Conservation (phyloP, 306 rosid genomes). For the Fragaria vesca region DNA sequence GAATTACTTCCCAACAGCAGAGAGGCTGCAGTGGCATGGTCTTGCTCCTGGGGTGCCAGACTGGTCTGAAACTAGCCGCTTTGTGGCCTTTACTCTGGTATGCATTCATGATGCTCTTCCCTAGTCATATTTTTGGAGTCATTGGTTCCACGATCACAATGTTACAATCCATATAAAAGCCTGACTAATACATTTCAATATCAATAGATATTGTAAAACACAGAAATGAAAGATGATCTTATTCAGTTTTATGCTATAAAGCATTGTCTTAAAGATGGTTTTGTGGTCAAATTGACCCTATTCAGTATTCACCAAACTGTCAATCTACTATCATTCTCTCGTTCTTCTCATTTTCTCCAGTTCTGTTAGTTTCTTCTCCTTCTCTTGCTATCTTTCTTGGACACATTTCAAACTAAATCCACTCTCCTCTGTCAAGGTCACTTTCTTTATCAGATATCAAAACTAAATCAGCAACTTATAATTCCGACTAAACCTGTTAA, state of each 20-base stretch:
- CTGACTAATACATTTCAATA: neutral
- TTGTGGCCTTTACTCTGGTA: slow-evolving; percentile 90
- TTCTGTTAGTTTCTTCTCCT: neutral
- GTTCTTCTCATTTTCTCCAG: neutral
- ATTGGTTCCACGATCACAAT: neutral
- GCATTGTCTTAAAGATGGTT: neutral
- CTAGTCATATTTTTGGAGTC: neutral
- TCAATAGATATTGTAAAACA: neutral
- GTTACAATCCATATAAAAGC: neutral
- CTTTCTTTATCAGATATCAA: neutral
- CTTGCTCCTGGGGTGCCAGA: slow-evolving; percentile 74
- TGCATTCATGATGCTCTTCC: slow-evolving; percentile 20
- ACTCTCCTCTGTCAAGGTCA: neutral
- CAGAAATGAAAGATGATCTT: neutral
- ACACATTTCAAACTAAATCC: neutral
- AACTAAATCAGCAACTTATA: neutral
- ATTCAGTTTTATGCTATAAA: slow-evolving; percentile 2
- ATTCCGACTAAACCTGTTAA: neutral
- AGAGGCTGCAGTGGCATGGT: slow-evolving; percentile 97
- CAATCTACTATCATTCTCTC: neutral
- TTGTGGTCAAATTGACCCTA: neutral
- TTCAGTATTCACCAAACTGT: neutral
- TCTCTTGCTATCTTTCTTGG: neutral
- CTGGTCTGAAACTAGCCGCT: slow-evolving; percentile 88
- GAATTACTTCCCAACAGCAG: slow-evolving; percentile 80